Conservation (phyloP, 2,329 filamentous ascomycete species). For the Colletotrichum lupini region DNA sequence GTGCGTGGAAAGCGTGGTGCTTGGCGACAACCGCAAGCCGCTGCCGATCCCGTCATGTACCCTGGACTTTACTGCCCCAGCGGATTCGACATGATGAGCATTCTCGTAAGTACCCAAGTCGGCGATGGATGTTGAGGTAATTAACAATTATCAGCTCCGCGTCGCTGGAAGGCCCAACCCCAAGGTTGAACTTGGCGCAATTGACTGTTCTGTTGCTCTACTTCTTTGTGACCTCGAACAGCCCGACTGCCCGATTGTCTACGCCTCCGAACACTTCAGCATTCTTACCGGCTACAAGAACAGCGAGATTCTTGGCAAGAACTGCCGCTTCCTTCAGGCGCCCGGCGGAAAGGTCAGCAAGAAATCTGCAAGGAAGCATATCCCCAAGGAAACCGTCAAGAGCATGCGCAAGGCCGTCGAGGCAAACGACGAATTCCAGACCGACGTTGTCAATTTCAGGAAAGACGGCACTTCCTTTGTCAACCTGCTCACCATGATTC, state of each 20-base stretch:
- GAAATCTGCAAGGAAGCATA: constrained; percentile 70
- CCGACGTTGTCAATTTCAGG: constrained; percentile 79
- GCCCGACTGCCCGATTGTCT: constrained; percentile 83
- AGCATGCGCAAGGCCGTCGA: constrained; percentile 60
- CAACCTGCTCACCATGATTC: constrained; percentile 88
- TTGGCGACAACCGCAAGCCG: constrained; percentile 25
- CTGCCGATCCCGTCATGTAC: constrained; percentile 62
- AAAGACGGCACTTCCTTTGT: constrained; percentile 83
- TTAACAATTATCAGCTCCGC: constrained; percentile 55
- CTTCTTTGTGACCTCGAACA: constrained; percentile 82
- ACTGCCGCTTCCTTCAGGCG: constrained; percentile 87
- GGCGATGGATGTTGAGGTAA: background rate
- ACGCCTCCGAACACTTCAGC: constrained; percentile 84
- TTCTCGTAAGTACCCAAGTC: constrained; percentile 56
- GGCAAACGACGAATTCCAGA: constrained; percentile 57
- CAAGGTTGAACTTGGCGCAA: constrained; percentile 80
- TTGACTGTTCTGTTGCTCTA: constrained; percentile 87
- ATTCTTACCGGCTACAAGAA: constrained; percentile 82
- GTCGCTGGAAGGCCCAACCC: constrained; percentile 79
- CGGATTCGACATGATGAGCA: constrained; percentile 65
- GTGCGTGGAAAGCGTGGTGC: constrained; percentile 29
- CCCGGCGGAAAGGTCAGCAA: constrained; percentile 74
- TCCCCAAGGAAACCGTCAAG: constrained; percentile 73
- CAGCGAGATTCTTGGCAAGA: constrained; percentile 79
- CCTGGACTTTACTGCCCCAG: constrained; percentile 66